These are phyloP conservation scores for Coemansia sp. DNA, from an alignment of 192 early-diverging fungal genomes.

Conservation along the genomic window DNA sequence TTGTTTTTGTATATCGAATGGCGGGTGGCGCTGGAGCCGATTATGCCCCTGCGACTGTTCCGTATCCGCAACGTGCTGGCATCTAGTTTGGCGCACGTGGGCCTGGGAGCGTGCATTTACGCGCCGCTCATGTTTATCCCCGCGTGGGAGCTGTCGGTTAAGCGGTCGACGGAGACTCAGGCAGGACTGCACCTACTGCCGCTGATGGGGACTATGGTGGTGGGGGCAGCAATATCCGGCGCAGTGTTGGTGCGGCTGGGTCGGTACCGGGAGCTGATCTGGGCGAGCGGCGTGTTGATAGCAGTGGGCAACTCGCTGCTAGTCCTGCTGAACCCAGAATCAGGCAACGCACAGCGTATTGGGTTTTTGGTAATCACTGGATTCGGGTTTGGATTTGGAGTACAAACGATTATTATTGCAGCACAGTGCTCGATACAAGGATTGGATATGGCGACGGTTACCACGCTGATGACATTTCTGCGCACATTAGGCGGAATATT, in stretches of 20 bases:
- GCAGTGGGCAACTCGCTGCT: slow-evolving; percentile 64
- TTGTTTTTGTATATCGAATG: slow-evolving; percentile 57
- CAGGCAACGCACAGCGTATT: slow-evolving; percentile 55
- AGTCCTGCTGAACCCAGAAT: slow-evolving; percentile 49
- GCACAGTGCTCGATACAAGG: slow-evolving; percentile 63
- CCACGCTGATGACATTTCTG: slow-evolving; percentile 60
- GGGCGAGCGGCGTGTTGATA: slow-evolving; percentile 59
- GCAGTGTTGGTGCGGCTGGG: slow-evolving; percentile 54
- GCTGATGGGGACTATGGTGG: slow-evolving; percentile 65
- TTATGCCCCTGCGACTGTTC: slow-evolving; percentile 47
- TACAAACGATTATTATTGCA: slow-evolving; percentile 69
- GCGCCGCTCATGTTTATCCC: slow-evolving; percentile 61
- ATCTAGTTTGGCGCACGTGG: slow-evolving; percentile 27
- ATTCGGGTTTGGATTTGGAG: slow-evolving; percentile 68
- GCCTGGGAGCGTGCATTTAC: slow-evolving; percentile 49
- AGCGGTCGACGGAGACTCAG: slow-evolving; percentile 55
- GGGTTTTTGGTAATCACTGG: slow-evolving; percentile 66
- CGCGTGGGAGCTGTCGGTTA: slow-evolving; percentile 58
- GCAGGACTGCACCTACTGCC: slow-evolving; percentile 76
- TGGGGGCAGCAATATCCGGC: slow-evolving; percentile 62
- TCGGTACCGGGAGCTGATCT: slow-evolving; percentile 59
- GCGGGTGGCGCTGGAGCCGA: slow-evolving; percentile 64
- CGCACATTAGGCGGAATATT: slow-evolving; percentile 61
- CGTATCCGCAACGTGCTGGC: slow-evolving; percentile 51
- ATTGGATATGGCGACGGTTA: slow-evolving; percentile 63